These are phyloP conservation scores for Prototheca wickerhamii DNA, from an alignment of 163 green algal species.

Conservation along the genomic window DNA sequence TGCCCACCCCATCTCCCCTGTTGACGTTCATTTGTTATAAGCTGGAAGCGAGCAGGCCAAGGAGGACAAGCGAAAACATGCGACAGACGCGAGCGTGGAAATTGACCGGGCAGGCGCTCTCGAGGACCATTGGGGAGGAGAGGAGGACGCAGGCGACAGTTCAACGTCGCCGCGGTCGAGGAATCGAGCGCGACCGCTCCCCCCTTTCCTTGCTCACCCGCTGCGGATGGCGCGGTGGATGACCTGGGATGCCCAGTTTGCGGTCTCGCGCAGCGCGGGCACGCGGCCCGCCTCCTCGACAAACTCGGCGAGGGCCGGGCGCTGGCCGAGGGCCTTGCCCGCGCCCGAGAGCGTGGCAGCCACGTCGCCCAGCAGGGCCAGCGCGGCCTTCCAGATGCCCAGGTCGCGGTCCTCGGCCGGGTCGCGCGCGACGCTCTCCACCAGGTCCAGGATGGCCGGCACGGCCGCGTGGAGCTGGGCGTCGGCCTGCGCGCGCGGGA, in stretches of 20 bases:
- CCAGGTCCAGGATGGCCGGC: constrained; percentile 58
- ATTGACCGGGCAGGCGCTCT: too few relatives aligned
- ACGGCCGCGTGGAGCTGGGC: constrained; percentile 33
- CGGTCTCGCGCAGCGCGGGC: constrained; percentile 17
- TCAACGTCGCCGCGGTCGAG: too few relatives aligned
- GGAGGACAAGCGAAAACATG: too few relatives aligned
- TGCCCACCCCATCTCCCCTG: too few relatives aligned
- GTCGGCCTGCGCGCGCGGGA: constrained; percentile 41
- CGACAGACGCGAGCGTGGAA: too few relatives aligned
- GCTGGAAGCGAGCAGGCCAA: too few relatives aligned
- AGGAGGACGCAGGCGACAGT: too few relatives aligned
- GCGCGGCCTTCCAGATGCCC: constrained; percentile 40
- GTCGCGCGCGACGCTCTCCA: constrained; percentile 42
- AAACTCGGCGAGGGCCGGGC: constrained; percentile 30
- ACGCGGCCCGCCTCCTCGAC: constrained; percentile 22
- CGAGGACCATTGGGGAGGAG: too few relatives aligned
- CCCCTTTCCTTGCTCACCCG: not conserved
- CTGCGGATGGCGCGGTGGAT: constrained; percentile 9
- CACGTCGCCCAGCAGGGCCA: constrained; percentile 74
- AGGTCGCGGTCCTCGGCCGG: not conserved
- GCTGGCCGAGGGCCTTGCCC: constrained; percentile 31
- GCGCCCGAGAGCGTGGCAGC: constrained; percentile 24
- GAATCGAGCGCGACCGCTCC: not conserved
- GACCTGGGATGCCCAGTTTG: constrained; percentile 36
- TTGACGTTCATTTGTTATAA: too few relatives aligned